Evolutionary conservation across 192 early-diverging fungal species (phyloP).

Genomic region (Anaeromyces robustus): DNA sequence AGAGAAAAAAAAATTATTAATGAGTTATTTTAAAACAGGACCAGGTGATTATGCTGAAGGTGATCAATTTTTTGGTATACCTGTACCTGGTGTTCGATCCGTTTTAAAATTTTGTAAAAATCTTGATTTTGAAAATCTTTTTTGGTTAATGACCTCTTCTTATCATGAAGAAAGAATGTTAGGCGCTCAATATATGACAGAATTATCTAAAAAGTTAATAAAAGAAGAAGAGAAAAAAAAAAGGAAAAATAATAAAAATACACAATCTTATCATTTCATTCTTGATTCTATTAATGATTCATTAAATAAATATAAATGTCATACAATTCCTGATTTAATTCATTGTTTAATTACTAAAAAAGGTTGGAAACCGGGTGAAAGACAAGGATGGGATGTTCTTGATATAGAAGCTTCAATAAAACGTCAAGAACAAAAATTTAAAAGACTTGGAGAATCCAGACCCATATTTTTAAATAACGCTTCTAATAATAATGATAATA

Average conservation of each 20-base stretch:
- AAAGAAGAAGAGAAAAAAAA: neutral
- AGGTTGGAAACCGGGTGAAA: neutral
- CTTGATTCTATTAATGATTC: neutral
- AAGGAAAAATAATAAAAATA: neutral
- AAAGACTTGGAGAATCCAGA: neutral
- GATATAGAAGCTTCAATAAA: neutral
- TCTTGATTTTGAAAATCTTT: neutral
- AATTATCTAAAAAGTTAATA: neutral
- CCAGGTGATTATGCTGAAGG: neutral
- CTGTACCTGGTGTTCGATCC: neutral
- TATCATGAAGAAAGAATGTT: neutral
- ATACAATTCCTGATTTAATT: neutral
- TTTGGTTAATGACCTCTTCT: neutral
- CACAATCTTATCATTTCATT: neutral
- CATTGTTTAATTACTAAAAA: neutral
- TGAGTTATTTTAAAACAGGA: neutral
- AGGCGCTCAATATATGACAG: neutral
- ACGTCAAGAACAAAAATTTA: neutral
- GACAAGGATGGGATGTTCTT: neutral
- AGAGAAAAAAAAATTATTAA: neutral
- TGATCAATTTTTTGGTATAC: neutral
- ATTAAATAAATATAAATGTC: neutral
- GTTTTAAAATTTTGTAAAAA: neutral
- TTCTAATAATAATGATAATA: no score
- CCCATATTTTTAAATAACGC: neutral